phyloP scores from a whole-genome alignment of 805 yeast genomes.

The Yarrowia divulgata region DNA sequence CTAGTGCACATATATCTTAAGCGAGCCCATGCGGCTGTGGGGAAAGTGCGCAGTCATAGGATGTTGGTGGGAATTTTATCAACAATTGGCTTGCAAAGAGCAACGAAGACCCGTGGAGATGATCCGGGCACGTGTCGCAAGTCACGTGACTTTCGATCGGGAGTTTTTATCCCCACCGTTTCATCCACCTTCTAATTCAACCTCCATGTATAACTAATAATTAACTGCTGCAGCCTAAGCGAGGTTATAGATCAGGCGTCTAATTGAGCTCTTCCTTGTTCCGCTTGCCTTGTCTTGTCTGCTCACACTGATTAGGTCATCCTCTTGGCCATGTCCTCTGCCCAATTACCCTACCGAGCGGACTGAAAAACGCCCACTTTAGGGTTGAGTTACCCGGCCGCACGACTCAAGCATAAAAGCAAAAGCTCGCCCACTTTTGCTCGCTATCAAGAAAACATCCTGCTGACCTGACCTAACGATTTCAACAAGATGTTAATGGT shows the following conservation, averaged over 20 bases:
- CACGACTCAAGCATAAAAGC: conserved; percentile 23
- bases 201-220: too few species aligned
- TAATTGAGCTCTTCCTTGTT: not conserved
- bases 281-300: not conserved
- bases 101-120: not conserved
- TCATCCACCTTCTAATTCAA: too few species aligned
- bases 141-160: not conserved
- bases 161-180: too few species aligned
- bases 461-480: conserved; percentile 35
- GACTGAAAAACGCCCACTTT: conserved; percentile 2
- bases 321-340: too few species aligned
- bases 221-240: conserved; percentile 18
- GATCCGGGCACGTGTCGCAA: not conserved
- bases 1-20: not conserved
- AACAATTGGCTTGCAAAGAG: not conserved
- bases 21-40: conserved; percentile 12
- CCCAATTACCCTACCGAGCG: conserved; percentile 10
- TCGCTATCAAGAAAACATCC: conserved; percentile 34
- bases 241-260: not conserved
- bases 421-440: conserved; percentile 13
- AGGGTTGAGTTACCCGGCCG: conserved; percentile 28
- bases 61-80: not conserved
- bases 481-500: conserved; percentile 36
- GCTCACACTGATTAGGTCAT: not conserved
- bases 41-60: conserved; percentile 2